Conservation (phyloP, 2,329 filamentous ascomycete species). For the Xylariales sp. region DNA sequence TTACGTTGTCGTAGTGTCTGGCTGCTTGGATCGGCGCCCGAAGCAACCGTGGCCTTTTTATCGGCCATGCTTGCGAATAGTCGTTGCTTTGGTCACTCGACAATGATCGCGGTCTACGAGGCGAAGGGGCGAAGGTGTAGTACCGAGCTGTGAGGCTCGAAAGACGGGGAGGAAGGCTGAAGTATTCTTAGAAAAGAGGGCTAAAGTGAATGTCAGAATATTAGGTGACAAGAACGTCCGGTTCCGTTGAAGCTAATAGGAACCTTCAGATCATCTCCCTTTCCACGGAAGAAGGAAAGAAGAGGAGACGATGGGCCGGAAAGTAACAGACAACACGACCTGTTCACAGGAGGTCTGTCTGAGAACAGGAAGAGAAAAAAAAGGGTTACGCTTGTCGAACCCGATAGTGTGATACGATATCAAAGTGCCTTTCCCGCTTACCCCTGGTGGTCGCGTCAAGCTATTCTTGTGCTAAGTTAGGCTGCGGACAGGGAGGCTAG, state of each 20-base stretch:
- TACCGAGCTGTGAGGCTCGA: background rate
- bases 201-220: slow-evolving; percentile 11
- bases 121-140: background rate
- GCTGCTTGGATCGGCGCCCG: slow-evolving; percentile 51
- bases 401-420: slow-evolving; percentile 5
- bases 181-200: slow-evolving; percentile 1
- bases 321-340: background rate
- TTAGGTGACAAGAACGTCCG: slow-evolving; percentile 1
- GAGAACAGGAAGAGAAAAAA: background rate
- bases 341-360: background rate
- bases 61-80: slow-evolving; percentile 41
- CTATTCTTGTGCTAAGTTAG: too few relatives aligned
- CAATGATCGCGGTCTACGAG: background rate
- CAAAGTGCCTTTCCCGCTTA: background rate
- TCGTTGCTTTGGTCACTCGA: background rate
- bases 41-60: slow-evolving; percentile 51
- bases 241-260: background rate
- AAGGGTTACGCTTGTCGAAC: slow-evolving; percentile 2
- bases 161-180: slow-evolving; percentile 1
- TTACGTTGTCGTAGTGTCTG: slow-evolving; percentile 55
- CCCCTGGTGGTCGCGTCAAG: slow-evolving; percentile 2
- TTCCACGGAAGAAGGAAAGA: background rate
- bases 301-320: background rate
- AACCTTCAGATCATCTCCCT: background rate
- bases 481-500: too few relatives aligned